Conservation (phyloP, 2,329 filamentous ascomycete genomes). For the Fusarium citri region DNA sequence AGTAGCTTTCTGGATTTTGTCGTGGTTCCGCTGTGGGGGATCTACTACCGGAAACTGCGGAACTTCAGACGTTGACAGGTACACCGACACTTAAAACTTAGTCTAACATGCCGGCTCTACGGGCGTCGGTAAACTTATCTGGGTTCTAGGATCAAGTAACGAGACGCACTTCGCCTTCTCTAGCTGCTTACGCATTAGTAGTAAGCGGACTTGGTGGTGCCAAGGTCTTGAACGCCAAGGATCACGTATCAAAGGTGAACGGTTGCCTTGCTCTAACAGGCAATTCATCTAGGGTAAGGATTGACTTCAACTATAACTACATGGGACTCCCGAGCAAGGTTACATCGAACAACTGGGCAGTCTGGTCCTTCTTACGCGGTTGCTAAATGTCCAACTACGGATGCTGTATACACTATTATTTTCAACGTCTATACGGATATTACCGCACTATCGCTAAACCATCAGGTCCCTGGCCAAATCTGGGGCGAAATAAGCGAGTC, state of each 20-base stretch:
- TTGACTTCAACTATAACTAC: neutral
- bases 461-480: slow-evolving; percentile 17
- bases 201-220: neutral
- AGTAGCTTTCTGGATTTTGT: neutral
- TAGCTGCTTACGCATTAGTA: neutral
- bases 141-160: neutral
- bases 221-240: neutral
- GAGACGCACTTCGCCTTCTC: neutral
- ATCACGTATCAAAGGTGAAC: neutral
- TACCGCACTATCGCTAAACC: neutral
- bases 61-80: neutral
- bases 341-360: neutral
- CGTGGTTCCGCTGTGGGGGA: neutral
- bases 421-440: neutral
- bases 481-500: slow-evolving; percentile 22
- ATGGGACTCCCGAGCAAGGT: neutral
- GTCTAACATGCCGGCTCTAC: neutral
- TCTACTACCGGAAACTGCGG: neutral
- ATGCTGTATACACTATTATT: neutral
- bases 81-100: neutral
- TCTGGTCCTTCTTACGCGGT: neutral
- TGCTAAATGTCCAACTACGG: neutral
- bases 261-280: neutral
- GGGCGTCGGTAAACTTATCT: neutral
- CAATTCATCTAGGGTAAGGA: neutral